Percentiles rank a stretch among this genome's conserved stretches.
phyloP scores from a whole-genome alignment of 441 rosid genomes.

The Biscutella laevigata region DNA sequence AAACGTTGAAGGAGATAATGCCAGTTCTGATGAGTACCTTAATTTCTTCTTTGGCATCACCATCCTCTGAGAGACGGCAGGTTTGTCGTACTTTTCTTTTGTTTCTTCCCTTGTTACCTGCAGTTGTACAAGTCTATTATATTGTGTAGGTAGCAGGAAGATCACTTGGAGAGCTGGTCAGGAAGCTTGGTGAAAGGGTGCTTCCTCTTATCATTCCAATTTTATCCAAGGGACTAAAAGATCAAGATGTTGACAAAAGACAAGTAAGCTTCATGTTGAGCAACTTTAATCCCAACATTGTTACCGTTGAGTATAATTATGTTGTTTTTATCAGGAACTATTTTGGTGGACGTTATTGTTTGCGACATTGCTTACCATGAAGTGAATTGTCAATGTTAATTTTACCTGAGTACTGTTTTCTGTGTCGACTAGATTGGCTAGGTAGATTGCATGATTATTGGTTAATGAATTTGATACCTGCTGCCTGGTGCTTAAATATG shows the following conservation, averaged over 20 bases:
- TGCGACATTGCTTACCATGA: background rate
- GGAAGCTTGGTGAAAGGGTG: conserved; percentile 99
- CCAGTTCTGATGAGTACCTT: conserved; percentile 92
- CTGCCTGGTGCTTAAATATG: background rate
- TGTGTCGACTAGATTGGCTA: background rate
- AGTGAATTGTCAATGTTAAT: background rate
- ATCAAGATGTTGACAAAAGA: conserved; percentile 81
- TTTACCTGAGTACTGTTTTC: background rate
- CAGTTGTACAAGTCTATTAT: conserved; percentile 1
- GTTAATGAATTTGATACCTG: conserved; percentile 7
- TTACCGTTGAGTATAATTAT: background rate
- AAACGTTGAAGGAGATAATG: conserved; percentile 97
- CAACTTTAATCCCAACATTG: background rate
- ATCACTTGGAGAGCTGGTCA: conserved; percentile 94
- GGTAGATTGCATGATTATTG: background rate
- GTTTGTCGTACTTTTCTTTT: conserved; percentile 32
- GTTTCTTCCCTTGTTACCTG: background rate
- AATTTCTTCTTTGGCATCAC: conserved; percentile 86
- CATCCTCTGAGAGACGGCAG: conserved; percentile 98
- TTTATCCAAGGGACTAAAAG: conserved; percentile 73
- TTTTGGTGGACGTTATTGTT: background rate
- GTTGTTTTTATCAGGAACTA: background rate
- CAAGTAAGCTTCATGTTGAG: conserved; percentile 44
- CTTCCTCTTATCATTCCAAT: conserved; percentile 97
- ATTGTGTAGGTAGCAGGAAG: conserved; percentile 81